Evolutionary conservation across 2,329 filamentous ascomycete genomes (phyloP).

Genomic region (Xylaria sp.): DNA sequence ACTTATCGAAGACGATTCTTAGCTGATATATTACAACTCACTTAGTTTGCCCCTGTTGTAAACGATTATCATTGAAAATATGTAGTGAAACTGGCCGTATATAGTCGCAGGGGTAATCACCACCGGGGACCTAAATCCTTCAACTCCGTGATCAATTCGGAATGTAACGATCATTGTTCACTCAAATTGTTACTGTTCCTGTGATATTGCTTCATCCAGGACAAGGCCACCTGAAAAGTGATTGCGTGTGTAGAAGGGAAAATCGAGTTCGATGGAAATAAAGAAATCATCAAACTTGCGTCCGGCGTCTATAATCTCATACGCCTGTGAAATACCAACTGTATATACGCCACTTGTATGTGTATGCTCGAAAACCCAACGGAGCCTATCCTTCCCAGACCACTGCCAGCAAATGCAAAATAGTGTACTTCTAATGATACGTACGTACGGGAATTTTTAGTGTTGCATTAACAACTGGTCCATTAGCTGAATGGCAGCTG

Average conservation of each 20-base stretch:
- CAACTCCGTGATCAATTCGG: not conserved
- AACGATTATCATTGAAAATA: not conserved
- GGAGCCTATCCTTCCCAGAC: not conserved
- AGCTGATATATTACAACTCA: not conserved
- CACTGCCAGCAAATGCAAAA: not conserved
- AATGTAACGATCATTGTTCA: not conserved
- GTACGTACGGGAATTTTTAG: not conserved
- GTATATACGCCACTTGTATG: not conserved
- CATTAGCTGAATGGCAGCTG: slow-evolving; percentile 42
- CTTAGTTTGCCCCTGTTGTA: not conserved
- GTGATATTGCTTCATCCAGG: not conserved
- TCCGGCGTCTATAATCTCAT: not conserved
- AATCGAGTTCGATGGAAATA: not conserved
- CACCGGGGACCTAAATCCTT: not conserved
- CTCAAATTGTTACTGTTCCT: too few species aligned
- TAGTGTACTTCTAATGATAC: not conserved
- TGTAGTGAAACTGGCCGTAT: not conserved
- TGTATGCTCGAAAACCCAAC: not conserved
- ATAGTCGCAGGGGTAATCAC: not conserved
- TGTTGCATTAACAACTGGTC: slow-evolving; percentile 37
- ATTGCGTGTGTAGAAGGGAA: not conserved
- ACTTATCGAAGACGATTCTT: not conserved
- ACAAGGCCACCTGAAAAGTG: not conserved
- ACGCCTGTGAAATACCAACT: slow-evolving; percentile 3
- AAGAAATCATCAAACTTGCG: not conserved